A percentile compares a stretch with the other conserved stretches of the same genome.
Conservation (phyloP, 1,284 basidiomycete species). For the Ceratobasidium sp. region DNA sequence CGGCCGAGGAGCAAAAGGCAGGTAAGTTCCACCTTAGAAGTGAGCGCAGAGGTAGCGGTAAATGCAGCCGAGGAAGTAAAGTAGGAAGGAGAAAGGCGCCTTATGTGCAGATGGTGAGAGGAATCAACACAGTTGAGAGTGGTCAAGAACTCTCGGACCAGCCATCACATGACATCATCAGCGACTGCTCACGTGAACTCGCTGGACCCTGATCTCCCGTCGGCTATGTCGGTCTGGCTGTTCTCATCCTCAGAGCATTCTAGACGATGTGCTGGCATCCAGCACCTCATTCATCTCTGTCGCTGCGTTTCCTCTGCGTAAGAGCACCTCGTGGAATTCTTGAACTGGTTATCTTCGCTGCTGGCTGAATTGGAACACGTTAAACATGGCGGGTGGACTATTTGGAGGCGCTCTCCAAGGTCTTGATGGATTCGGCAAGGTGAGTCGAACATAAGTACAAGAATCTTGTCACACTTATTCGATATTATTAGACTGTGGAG, state of each 20-base stretch:
- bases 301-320: neutral
- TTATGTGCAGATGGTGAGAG: too few species aligned
- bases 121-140: too few species aligned
- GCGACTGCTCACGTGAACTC: too few species aligned
- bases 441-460: conserved; percentile 56
- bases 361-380: neutral
- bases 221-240: neutral
- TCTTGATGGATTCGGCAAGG: conserved; percentile 99
- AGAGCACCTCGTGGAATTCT: neutral
- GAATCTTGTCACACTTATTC: neutral
- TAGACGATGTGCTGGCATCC: neutral
- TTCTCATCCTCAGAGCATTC: neutral
- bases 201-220: too few species aligned
- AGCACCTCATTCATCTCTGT: neutral
- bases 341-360: neutral
- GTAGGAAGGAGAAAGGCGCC: too few species aligned
- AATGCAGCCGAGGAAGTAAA: too few species aligned
- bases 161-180: too few species aligned
- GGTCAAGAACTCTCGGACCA: too few species aligned
- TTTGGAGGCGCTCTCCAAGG: conserved; percentile 77
- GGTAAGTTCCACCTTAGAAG: too few species aligned
- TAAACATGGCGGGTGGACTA: conserved; percentile 74
- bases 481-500: conserved; percentile 70
- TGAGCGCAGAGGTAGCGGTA: too few species aligned
- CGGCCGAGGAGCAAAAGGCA: too few species aligned